phyloP scores from a whole-genome alignment of 1,139 yeast genomes.

The Candida buenavistaensis region DNA sequence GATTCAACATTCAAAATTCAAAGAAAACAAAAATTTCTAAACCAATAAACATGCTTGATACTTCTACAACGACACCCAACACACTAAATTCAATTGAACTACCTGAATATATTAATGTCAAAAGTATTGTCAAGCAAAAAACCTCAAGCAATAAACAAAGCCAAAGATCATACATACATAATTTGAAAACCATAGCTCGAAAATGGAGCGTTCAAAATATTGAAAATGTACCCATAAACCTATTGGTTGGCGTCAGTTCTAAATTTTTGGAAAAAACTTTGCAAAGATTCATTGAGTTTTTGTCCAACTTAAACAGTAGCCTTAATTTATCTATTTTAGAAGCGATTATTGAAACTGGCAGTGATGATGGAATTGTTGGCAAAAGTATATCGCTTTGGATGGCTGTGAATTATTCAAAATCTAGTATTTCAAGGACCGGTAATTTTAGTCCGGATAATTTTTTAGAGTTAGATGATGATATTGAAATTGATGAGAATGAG shows the following conservation, averaged over 20 bases:
- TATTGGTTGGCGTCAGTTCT: constrained; percentile 12
- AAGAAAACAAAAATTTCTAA: constrained; percentile 2
- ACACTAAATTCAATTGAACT: constrained; percentile 36
- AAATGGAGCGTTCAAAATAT: constrained; percentile 10
- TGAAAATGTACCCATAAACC: neutral
- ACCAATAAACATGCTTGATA: neutral
- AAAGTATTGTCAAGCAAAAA: constrained; percentile 21
- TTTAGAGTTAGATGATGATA: constrained; percentile 20
- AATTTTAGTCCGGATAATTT: constrained; percentile 28
- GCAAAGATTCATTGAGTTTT: constrained; percentile 15
- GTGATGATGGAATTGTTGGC: constrained; percentile 9
- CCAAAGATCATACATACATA: constrained; percentile 5
- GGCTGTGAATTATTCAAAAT: constrained; percentile 20
- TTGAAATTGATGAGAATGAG: constrained; percentile 14
- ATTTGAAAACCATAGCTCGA: constrained; percentile 12
- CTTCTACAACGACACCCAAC: constrained; percentile 16
- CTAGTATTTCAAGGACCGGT: constrained; percentile 3
- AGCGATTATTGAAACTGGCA: constrained; percentile 13
- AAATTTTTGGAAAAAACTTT: constrained; percentile 18
- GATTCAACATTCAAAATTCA: constrained; percentile 13
- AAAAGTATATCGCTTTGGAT: constrained; percentile 32
- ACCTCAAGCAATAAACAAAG: neutral
- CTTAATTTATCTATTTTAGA: constrained; percentile 16
- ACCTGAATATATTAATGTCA: constrained; percentile 41
- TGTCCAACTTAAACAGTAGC: constrained; percentile 11